Percentiles rank a stretch among this genome's conserved stretches.
Conservation (phyloP, 495 filamentous ascomycete species). For the Daldinia decipiens region DNA sequence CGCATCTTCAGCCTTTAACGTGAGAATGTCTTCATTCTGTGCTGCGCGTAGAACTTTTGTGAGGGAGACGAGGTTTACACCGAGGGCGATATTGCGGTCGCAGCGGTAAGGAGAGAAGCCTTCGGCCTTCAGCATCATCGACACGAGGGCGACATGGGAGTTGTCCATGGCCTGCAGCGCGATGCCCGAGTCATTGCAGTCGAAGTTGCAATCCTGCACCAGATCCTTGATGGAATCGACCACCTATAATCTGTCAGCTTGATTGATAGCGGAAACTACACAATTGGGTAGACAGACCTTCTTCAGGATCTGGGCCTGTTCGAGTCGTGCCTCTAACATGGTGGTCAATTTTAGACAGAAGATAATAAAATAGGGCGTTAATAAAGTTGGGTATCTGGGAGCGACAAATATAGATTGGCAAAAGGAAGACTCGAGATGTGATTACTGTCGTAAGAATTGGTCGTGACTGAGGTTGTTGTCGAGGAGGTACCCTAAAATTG, state of each 20-base stretch:
- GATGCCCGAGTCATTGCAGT: slow-evolving; percentile 99
- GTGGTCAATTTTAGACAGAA: slow-evolving; percentile 28
- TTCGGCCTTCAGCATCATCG: slow-evolving; percentile 97
- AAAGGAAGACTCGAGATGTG: slow-evolving; percentile 5
- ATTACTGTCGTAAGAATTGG: background rate
- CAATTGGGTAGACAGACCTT: slow-evolving; percentile 68
- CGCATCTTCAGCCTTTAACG: slow-evolving; percentile 95
- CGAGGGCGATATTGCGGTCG: slow-evolving; percentile 98
- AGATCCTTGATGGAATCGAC: slow-evolving; percentile 99
- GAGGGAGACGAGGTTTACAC: slow-evolving; percentile 94
- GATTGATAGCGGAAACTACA: background rate
- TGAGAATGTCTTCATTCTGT: slow-evolving; percentile 94
- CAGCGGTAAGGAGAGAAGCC: slow-evolving; percentile 97
- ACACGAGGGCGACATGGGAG: slow-evolving; percentile 98
- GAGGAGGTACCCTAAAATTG: slow-evolving; percentile 10
- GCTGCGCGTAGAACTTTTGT: slow-evolving; percentile 97
- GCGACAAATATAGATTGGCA: background rate
- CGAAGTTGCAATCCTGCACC: slow-evolving; percentile 99
- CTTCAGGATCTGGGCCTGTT: slow-evolving; percentile 94
- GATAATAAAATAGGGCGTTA: background rate
- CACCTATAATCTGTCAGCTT: slow-evolving; percentile 65
- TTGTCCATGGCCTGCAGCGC: slow-evolving; percentile 99
- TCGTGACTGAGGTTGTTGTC: slow-evolving; percentile 18
- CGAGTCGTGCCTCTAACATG: slow-evolving; percentile 95
- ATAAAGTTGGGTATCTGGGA: background rate